These are phyloP conservation scores for Clitoria ternatea DNA, from an alignment of 306 rosid species.

Conservation along the genomic window DNA sequence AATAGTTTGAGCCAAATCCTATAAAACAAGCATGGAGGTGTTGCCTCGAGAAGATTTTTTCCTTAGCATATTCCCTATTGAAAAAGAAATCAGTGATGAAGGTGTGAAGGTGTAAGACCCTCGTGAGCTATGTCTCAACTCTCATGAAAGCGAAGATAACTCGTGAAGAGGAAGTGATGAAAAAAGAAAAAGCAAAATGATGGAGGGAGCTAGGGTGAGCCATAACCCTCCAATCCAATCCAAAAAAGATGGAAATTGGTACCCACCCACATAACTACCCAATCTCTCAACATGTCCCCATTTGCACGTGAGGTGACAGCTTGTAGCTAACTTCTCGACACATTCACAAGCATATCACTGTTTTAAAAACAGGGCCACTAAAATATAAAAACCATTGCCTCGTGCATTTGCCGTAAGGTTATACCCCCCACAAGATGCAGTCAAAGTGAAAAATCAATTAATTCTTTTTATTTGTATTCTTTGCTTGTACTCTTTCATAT, in stretches of 20 bases:
- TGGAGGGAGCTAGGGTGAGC: neutral
- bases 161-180: neutral
- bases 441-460: neutral
- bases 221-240: neutral
- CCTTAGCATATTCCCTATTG: neutral
- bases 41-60: neutral
- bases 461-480: constrained; percentile 20
- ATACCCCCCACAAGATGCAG: neutral
- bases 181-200: neutral
- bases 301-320: constrained; percentile 38
- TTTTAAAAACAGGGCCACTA: constrained; percentile 30
- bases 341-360: constrained; percentile 16
- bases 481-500: constrained; percentile 27
- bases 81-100: neutral
- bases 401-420: constrained; percentile 19
- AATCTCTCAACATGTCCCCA: constrained; percentile 11
- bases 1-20: no score
- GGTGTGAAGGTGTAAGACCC: neutral
- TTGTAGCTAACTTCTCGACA: constrained; percentile 22
- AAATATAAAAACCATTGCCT: constrained; percentile 7
- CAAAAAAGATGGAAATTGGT: neutral
- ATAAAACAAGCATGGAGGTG: neutral
- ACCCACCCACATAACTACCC: neutral
- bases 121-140: neutral
- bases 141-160: neutral